Percentiles rank a stretch among this genome's conserved stretches.
Conservation (phyloP, 352 stramenopile genomes). For the Phytopythium ostracodes region DNA sequence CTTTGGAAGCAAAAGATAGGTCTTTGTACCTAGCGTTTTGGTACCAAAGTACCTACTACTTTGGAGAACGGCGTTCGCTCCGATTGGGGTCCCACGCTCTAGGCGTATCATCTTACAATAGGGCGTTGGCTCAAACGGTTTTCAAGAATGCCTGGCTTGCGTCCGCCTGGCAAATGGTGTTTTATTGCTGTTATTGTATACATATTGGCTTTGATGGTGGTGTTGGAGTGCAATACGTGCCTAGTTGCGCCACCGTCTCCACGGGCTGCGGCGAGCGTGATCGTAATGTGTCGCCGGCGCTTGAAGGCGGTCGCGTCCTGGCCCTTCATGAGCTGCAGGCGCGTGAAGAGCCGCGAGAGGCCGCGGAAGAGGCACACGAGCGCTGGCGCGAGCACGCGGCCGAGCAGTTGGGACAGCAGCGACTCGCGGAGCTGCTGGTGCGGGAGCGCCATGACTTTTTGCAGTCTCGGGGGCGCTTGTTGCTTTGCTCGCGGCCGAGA, state of each 20-base stretch:
- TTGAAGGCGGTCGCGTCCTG: slow-evolving; percentile 1
- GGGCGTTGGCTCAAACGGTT: no score
- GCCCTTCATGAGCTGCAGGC: slow-evolving; percentile 4
- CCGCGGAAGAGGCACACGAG: not conserved
- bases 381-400: not conserved
- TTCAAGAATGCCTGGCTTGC: no score
- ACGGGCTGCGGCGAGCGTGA: not conserved
- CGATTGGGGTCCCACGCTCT: no score
- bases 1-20: no score
- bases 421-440: slow-evolving; percentile 3
- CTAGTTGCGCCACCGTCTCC: not conserved
- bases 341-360: not conserved
- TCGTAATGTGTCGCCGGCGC: not conserved
- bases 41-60: no score
- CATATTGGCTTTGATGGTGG: not conserved
- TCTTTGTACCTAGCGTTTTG: no score
- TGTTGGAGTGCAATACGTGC: no score
- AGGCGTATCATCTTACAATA: no score
- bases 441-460: not conserved
- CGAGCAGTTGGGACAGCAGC: not conserved
- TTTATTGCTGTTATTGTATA: not conserved
- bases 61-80: no score
- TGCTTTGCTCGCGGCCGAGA: not conserved
- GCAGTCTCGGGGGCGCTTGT: not conserved
- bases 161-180: no score